These are phyloP conservation scores for Blastomyces silverae DNA, from an alignment of 2,329 filamentous ascomycete species.

Conservation along the genomic window DNA sequence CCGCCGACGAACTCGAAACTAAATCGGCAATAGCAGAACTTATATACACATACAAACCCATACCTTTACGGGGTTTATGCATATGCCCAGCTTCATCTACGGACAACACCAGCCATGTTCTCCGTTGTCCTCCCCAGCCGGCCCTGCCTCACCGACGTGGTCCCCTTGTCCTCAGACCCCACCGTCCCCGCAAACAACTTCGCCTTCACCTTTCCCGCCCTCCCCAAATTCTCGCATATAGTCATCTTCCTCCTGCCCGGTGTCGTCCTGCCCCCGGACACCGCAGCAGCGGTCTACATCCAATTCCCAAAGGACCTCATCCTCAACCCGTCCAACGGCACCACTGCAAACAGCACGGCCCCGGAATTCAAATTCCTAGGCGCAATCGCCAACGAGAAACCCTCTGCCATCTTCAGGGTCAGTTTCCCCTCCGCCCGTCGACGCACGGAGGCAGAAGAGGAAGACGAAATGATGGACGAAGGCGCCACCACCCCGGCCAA, in stretches of 20 bases:
- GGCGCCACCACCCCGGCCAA: conserved; percentile 29
- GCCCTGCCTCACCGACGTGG: conserved; percentile 53
- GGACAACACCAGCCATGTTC: conserved; percentile 45
- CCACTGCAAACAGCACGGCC: conserved; percentile 26
- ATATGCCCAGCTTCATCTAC: background rate
- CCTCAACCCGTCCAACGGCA: conserved; percentile 34
- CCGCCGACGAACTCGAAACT: background rate
- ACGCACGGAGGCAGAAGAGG: conserved; percentile 32
- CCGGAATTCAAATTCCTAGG: conserved; percentile 77
- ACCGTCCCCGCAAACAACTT: conserved; percentile 55
- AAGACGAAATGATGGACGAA: conserved; percentile 45
- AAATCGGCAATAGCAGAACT: background rate
- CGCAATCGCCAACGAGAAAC: conserved; percentile 81
- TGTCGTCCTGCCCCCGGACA: conserved; percentile 61
- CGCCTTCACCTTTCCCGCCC: conserved; percentile 60
- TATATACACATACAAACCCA: background rate
- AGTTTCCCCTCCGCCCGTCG: conserved; percentile 28
- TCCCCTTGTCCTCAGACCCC: conserved; percentile 46
- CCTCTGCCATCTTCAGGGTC: conserved; percentile 84
- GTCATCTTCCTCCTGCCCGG: conserved; percentile 84
- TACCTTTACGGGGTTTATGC: background rate
- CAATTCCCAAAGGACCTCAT: conserved; percentile 52
- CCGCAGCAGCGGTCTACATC: conserved; percentile 85
- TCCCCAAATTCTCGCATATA: conserved; percentile 61
- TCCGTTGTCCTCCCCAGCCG: conserved; percentile 56